A percentile compares a stretch with the other conserved stretches of the same genome.
These are phyloP conservation scores for Penicillium paxilli DNA, from an alignment of 495 filamentous ascomycete genomes.

Conservation along the genomic window DNA sequence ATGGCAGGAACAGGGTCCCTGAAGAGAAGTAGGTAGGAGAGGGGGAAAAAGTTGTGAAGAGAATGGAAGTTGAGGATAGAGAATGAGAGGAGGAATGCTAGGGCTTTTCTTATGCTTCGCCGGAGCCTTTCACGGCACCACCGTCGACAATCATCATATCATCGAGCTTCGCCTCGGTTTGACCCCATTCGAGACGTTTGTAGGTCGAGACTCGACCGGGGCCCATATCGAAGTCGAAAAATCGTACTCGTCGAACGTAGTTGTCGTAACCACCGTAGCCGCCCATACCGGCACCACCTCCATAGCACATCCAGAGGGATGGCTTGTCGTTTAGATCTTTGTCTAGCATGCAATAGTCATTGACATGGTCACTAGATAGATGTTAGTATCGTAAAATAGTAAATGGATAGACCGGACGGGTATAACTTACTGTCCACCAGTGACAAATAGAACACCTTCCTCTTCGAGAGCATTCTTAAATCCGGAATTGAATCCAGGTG, in stretches of 20 bases:
- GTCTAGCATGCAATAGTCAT: conserved; percentile 86
- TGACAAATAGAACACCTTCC: conserved; percentile 80
- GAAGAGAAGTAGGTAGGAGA: background rate
- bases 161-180: conserved; percentile 70
- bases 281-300: conserved; percentile 83
- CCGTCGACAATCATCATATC: conserved; percentile 87
- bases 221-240: conserved; percentile 93
- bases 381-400: conserved; percentile 4
- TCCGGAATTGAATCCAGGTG: conserved; percentile 81
- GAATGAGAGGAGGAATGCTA: conserved; percentile 4
- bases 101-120: conserved; percentile 9
- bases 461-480: conserved; percentile 86
- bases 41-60: conserved; percentile 4
- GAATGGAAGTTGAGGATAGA: too few relatives aligned
- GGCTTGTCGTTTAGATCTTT: conserved; percentile 49
- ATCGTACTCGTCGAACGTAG: conserved; percentile 77
- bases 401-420: background rate
- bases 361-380: conserved; percentile 76
- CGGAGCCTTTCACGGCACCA: conserved; percentile 55
- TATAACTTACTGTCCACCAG: conserved; percentile 78
- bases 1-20: conserved; percentile 9
- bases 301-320: conserved; percentile 98
- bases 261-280: conserved; percentile 90
- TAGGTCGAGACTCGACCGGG: conserved; percentile 84
- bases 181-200: conserved; percentile 85